Evolutionary conservation across 345 rosid species (phyloP).

Genomic region (Laguncularia racemosa): DNA sequence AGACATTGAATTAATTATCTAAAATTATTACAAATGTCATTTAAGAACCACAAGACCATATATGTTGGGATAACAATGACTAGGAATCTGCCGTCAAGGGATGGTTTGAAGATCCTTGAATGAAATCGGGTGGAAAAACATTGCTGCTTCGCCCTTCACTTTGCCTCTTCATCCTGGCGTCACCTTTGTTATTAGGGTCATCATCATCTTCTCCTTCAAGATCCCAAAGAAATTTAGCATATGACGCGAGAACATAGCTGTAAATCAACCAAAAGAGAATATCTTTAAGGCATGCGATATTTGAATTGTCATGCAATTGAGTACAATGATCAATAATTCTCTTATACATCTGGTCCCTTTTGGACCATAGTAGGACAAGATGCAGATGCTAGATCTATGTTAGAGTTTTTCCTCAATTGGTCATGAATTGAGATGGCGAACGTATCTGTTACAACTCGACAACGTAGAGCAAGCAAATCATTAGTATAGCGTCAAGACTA

Average conservation of each 20-base stretch:
- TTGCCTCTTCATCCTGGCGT: background rate
- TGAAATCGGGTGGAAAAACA: conserved; percentile 18
- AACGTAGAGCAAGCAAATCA: too few species aligned
- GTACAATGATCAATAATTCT: too few species aligned
- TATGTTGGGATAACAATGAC: background rate
- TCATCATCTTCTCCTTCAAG: conserved; percentile 40
- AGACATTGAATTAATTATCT: too few species aligned
- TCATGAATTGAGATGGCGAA: too few species aligned
- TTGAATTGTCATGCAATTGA: background rate
- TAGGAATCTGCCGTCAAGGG: conserved; percentile 28
- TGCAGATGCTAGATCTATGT: too few species aligned
- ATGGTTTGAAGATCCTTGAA: conserved; percentile 13
- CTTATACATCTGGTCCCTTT: too few species aligned
- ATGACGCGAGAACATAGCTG: conserved; percentile 68
- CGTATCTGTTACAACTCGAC: too few species aligned
- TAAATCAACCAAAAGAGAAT: background rate
- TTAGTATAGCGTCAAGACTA: too few species aligned
- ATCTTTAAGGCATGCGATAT: too few species aligned
- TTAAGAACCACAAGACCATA: background rate
- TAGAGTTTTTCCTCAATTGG: too few species aligned
- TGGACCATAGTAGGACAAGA: too few species aligned
- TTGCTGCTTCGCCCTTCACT: background rate
- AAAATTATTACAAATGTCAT: background rate
- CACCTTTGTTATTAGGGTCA: conserved; percentile 6
- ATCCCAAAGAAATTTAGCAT: conserved; percentile 74